phyloP scores from a whole-genome alignment of 768 basidiomycete species.

The Xerocomellus intermedius region DNA sequence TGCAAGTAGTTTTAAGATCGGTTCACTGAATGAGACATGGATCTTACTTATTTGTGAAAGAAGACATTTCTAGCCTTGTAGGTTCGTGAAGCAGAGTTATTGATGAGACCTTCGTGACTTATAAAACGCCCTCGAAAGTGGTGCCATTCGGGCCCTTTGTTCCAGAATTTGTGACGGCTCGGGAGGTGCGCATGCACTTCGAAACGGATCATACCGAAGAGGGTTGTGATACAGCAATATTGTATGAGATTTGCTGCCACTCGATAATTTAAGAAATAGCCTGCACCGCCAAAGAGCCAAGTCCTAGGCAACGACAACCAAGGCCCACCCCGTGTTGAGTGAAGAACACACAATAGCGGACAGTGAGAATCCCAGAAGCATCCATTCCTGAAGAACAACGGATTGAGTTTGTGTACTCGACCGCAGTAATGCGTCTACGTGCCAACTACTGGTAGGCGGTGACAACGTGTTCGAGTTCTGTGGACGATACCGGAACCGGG shows the following conservation, averaged over 20 bases:
- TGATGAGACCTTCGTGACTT: background rate
- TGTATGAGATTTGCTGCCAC: background rate
- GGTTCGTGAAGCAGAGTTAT: background rate
- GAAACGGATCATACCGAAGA: conserved; percentile 7
- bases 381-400: background rate
- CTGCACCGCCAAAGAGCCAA: background rate
- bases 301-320: background rate
- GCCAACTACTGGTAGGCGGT: conserved; percentile 2
- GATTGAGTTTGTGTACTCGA: background rate
- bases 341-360: background rate
- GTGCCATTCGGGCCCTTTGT: background rate
- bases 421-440: background rate
- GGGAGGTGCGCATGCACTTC: conserved; percentile 2
- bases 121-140: conserved; percentile 4
- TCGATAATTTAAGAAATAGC: background rate
- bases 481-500: background rate
- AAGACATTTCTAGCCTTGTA: conserved; percentile 4
- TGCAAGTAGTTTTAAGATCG: background rate
- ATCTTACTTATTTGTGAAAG: conserved; percentile 10
- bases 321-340: background rate
- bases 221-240: conserved; percentile 18
- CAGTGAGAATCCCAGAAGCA: background rate
- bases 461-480: background rate
- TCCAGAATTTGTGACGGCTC: conserved; percentile 12
- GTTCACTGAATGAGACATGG: background rate